Evolutionary conservation across 306 rosid genomes (phyloP).

Genomic region (Cucumis cinereus): DNA sequence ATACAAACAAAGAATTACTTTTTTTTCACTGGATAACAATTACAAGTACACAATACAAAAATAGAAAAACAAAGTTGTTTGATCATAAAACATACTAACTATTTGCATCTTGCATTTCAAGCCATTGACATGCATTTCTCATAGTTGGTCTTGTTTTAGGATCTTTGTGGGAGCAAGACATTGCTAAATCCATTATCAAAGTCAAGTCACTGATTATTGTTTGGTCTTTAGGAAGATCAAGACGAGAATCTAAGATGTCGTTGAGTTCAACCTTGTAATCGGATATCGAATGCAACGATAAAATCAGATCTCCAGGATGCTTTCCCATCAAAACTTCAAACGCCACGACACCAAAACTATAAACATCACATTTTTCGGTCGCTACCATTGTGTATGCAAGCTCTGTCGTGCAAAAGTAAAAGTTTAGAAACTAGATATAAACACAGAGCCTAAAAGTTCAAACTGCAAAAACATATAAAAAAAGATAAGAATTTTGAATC

Average conservation of each 20-base stretch:
- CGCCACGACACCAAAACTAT: neutral
- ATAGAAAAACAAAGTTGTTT: neutral
- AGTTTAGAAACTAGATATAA: neutral
- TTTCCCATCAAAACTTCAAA: constrained; percentile 10
- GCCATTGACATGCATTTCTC: neutral
- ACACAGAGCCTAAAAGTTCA: neutral
- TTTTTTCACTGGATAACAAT: too few species aligned
- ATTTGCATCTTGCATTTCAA: neutral
- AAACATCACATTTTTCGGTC: constrained; percentile 6
- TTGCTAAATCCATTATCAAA: neutral
- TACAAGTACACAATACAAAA: too few species aligned
- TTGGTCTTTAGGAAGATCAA: neutral
- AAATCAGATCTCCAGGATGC: constrained; percentile 6
- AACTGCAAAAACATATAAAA: neutral
- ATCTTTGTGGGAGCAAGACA: neutral
- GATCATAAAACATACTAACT: neutral
- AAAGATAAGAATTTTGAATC: neutral
- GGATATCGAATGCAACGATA: neutral
- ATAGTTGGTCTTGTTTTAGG: constrained; percentile 9
- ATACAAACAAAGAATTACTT: too few species aligned
- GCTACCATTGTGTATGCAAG: constrained; percentile 10
- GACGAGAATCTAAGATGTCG: constrained; percentile 9
- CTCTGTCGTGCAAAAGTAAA: neutral
- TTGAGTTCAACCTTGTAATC: neutral
- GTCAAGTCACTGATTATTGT: neutral